Conservation (phyloP, 495 filamentous ascomycete genomes). For the Daldinia loculata region DNA sequence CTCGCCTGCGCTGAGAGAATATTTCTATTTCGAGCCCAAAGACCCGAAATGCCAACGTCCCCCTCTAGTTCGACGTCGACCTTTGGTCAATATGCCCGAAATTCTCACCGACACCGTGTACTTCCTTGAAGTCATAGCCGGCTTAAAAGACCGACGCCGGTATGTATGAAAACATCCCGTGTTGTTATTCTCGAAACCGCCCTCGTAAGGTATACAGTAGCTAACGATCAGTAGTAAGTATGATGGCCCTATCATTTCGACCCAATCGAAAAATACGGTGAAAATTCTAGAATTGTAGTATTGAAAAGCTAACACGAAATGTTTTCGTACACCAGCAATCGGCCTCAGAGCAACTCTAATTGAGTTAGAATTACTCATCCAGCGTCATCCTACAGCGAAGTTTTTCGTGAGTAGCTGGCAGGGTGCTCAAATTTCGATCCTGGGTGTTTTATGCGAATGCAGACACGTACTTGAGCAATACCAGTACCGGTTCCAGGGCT, state of each 20-base stretch:
- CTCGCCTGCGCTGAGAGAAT: conserved; percentile 1
- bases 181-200: no score
- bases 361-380: conserved; percentile 14
- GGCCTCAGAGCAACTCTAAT: not conserved
- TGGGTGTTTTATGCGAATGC: conserved; percentile 13
- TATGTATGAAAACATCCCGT: no score
- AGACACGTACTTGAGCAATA: not conserved
- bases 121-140: not conserved
- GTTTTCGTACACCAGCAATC: not conserved
- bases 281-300: no score
- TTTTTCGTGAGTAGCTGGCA: conserved; percentile 3
- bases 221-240: no score
- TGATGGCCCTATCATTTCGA: no score
- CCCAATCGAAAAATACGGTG: no score
- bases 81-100: not conserved
- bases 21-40: not conserved
- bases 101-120: not conserved
- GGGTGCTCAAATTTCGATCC: not conserved
- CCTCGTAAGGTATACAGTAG: no score
- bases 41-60: not conserved
- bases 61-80: not conserved
- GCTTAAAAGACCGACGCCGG: not conserved
- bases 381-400: not conserved
- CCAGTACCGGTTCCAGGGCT: conserved; percentile 2
- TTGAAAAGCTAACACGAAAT: no score